These are phyloP conservation scores for Calonectria leucothoes DNA, from an alignment of 2,329 filamentous ascomycete species.

Conservation along the genomic window DNA sequence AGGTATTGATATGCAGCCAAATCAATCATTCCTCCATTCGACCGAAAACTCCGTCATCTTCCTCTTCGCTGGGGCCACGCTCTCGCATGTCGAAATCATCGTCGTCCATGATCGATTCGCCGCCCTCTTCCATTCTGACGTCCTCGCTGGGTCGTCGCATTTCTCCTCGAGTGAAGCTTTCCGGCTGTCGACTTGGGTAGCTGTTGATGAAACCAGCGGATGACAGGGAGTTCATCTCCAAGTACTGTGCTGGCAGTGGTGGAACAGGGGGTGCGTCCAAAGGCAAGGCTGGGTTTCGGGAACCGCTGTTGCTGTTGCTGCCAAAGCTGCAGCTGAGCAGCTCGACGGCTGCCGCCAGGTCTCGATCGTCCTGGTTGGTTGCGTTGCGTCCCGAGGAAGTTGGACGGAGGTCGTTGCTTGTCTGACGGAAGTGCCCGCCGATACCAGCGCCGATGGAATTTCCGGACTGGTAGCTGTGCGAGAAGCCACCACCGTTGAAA, in stretches of 20 bases:
- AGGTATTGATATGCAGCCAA: slow-evolving; percentile 38
- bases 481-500: slow-evolving; percentile 70
- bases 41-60: slow-evolving; percentile 96
- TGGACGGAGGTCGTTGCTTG: slow-evolving; percentile 81
- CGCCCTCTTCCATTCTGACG: slow-evolving; percentile 75
- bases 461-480: slow-evolving; percentile 86
- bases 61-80: slow-evolving; percentile 81
- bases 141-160: slow-evolving; percentile 64
- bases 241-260: slow-evolving; percentile 83
- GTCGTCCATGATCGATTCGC: slow-evolving; percentile 73
- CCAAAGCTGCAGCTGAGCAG: slow-evolving; percentile 92
- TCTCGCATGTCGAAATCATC: slow-evolving; percentile 73
- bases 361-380: slow-evolving; percentile 84
- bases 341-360: slow-evolving; percentile 90
- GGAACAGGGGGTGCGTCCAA: slow-evolving; percentile 88
- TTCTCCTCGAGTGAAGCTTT: slow-evolving; percentile 74
- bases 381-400: slow-evolving; percentile 81
- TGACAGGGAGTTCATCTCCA: slow-evolving; percentile 69
- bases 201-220: slow-evolving; percentile 72
- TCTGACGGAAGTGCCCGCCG: slow-evolving; percentile 74
- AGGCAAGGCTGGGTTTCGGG: slow-evolving; percentile 72
- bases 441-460: slow-evolving; percentile 62
- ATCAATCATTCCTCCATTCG: slow-evolving; percentile 86
- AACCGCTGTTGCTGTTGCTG: slow-evolving; percentile 74
- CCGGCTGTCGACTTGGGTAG: slow-evolving; percentile 69